phyloP scores from a whole-genome alignment of 768 basidiomycete species.

The Lentinula detonsa region DNA sequence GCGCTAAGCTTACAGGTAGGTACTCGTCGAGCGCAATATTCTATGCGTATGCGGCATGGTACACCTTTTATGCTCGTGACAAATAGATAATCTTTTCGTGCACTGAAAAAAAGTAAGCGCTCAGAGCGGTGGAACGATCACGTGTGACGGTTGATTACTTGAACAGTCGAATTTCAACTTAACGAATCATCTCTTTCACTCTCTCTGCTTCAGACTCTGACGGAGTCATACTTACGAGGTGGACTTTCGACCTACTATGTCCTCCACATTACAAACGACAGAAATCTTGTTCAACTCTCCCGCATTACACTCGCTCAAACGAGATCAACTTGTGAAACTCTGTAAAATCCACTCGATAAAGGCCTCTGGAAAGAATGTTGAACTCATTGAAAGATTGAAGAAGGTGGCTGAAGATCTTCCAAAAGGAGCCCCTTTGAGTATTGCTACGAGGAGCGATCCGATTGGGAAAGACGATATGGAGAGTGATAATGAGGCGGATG shows the following conservation, averaged over 20 bases:
- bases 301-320: constrained; percentile 76
- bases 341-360: constrained; percentile 82
- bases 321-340: constrained; percentile 77
- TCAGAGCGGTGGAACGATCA: background rate
- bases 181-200: too few relatives aligned
- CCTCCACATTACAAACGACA: constrained; percentile 60
- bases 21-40: too few relatives aligned
- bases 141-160: background rate
- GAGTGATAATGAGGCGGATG: constrained; percentile 13
- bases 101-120: too few relatives aligned
- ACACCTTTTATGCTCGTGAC: too few relatives aligned
- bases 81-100: too few relatives aligned
- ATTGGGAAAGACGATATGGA: constrained; percentile 13
- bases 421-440: constrained; percentile 45
- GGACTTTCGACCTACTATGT: background rate
- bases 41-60: too few relatives aligned
- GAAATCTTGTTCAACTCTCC: constrained; percentile 83
- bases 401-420: constrained; percentile 62
- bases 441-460: constrained; percentile 47
- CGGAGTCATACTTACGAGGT: too few relatives aligned
- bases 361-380: constrained; percentile 72
- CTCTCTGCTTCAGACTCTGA: too few relatives aligned
- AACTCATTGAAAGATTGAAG: constrained; percentile 65
- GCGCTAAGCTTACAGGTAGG: too few relatives aligned
- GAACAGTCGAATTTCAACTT: background rate